These are phyloP conservation scores for Capsicum chinense DNA, from an alignment of 257 asterid genomes.

Conservation along the genomic window DNA sequence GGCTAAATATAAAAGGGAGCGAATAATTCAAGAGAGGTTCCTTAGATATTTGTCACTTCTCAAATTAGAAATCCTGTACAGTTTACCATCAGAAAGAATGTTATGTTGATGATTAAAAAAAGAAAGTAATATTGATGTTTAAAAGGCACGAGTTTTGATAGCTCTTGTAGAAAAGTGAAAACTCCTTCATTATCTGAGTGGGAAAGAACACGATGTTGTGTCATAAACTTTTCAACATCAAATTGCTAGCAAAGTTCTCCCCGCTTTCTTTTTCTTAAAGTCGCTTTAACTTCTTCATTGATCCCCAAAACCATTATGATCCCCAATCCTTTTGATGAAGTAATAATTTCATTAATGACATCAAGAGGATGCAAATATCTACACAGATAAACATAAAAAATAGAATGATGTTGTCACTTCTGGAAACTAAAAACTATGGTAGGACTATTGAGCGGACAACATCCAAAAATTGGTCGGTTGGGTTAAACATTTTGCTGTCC, in stretches of 20 bases:
- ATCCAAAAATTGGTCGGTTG: background rate
- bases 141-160: background rate
- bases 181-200: background rate
- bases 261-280: background rate
- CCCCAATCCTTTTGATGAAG: background rate
- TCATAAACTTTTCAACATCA: background rate
- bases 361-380: background rate
- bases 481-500: background rate
- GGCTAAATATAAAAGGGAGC: background rate
- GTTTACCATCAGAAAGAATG: background rate
- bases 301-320: background rate
- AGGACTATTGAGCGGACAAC: background rate
- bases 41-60: background rate
- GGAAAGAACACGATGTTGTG: background rate
- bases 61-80: background rate
- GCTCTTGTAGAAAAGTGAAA: background rate
- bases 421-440: background rate
- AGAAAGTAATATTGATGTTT: background rate
- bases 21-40: constrained; percentile 7
- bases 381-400: background rate
- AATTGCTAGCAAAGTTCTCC: background rate
- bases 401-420: background rate
- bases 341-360: background rate
- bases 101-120: constrained; percentile 4
- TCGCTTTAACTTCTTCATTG: background rate